Conservation (phyloP, 2,329 filamentous ascomycete genomes). For the Fusarium neocosmosporiellum region DNA sequence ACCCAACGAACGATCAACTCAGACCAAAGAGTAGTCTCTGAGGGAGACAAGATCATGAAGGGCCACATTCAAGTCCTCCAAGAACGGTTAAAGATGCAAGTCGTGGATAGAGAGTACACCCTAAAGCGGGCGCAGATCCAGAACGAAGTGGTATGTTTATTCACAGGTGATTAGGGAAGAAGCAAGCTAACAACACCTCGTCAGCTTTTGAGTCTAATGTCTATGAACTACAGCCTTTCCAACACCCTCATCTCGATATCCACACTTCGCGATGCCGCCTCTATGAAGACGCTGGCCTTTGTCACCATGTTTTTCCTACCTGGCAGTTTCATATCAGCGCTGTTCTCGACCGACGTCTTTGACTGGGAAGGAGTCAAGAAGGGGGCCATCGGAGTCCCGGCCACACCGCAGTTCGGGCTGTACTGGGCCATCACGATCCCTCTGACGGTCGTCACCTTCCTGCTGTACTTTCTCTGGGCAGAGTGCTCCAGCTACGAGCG, state of each 20-base stretch:
- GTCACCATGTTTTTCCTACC: constrained; percentile 58
- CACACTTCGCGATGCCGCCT: constrained; percentile 54
- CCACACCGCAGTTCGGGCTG: constrained; percentile 52
- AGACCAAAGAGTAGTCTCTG: not conserved
- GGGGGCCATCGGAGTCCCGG: constrained; percentile 45
- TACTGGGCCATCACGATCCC: constrained; percentile 56
- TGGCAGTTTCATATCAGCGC: constrained; percentile 55
- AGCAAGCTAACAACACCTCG: constrained; percentile 12
- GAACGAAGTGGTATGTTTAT: constrained; percentile 49
- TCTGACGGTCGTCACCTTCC: constrained; percentile 50
- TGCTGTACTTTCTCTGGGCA: constrained; percentile 50
- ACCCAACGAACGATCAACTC: constrained; percentile 27
- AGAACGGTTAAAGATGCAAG: constrained; percentile 50
- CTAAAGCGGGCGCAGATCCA: constrained; percentile 54
- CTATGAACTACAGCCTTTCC: constrained; percentile 51
- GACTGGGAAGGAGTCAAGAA: constrained; percentile 45
- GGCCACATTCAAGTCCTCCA: constrained; percentile 46
- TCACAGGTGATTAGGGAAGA: no score
- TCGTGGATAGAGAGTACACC: constrained; percentile 50
- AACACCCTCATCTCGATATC: constrained; percentile 51
- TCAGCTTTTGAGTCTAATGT: constrained; percentile 53
- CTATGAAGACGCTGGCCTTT: constrained; percentile 57
- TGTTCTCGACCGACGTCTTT: constrained; percentile 53
- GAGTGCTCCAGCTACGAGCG: constrained; percentile 45
- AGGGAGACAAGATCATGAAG: constrained; percentile 38